These are phyloP conservation scores for Aspergillus luchuensis DNA, from an alignment of 2,329 filamentous ascomycete genomes.

Conservation along the genomic window DNA sequence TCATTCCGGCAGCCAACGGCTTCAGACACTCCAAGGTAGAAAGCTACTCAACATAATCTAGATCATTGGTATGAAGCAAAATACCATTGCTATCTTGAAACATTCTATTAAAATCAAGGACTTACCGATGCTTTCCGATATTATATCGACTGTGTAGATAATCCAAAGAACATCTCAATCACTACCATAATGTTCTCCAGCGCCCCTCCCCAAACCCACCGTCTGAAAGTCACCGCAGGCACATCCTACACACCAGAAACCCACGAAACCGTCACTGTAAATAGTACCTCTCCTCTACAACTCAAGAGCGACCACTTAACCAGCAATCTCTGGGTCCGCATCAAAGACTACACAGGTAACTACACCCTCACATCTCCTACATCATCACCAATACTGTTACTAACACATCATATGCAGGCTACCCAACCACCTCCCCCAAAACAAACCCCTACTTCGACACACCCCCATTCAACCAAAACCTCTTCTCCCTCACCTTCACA, in stretches of 20 bases:
- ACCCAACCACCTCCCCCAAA: conserved; percentile 68
- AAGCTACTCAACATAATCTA: background rate
- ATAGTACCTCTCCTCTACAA: conserved; percentile 62
- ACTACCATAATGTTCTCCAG: background rate
- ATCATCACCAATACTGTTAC: background rate
- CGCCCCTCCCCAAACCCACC: conserved; percentile 52
- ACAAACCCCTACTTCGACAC: conserved; percentile 77
- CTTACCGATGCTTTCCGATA: too few relatives aligned
- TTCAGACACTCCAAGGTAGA: background rate
- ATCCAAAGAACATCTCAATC: too few relatives aligned
- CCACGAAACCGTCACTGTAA: conserved; percentile 77
- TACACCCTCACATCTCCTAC: background rate
- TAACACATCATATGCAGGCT: conserved; percentile 50
- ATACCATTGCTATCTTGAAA: too few relatives aligned
- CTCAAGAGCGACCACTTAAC: conserved; percentile 67
- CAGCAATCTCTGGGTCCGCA: conserved; percentile 71
- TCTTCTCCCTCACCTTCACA: conserved; percentile 80
- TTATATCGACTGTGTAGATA: background rate
- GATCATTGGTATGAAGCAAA: background rate
- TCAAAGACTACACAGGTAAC: conserved; percentile 61
- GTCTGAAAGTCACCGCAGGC: conserved; percentile 80
- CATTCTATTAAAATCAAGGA: background rate
- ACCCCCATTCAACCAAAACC: conserved; percentile 70
- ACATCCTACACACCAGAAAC: conserved; percentile 70
- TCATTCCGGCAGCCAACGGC: background rate